These are phyloP conservation scores for Decorospora gaudefroyi DNA, from an alignment of 2,329 filamentous ascomycete genomes.

Conservation along the genomic window DNA sequence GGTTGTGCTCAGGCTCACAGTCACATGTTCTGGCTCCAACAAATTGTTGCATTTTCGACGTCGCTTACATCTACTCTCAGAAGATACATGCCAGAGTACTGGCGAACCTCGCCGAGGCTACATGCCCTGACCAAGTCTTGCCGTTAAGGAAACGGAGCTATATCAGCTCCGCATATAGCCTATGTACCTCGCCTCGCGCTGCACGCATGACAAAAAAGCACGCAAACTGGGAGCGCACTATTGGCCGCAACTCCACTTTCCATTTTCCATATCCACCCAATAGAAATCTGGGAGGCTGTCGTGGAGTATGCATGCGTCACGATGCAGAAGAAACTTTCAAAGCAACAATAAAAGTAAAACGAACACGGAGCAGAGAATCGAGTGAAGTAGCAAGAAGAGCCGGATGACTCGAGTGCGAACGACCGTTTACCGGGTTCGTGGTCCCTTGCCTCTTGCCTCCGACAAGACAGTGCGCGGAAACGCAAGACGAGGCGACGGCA, in stretches of 20 bases:
- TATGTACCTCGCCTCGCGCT: constrained; percentile 19
- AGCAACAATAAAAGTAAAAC: not conserved
- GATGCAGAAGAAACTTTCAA: not conserved
- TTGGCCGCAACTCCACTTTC: constrained; percentile 14
- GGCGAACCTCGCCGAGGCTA: not conserved
- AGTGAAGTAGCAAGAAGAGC: not conserved
- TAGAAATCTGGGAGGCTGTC: constrained; percentile 4
- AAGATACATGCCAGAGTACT: not conserved
- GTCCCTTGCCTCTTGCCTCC: constrained; percentile 7
- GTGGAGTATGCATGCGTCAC: constrained; percentile 2
- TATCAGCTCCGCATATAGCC: constrained; percentile 24
- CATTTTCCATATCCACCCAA: constrained; percentile 11
- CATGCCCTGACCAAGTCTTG: constrained; percentile 2
- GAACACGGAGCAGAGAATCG: not conserved
- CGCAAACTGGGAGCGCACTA: constrained; percentile 4
- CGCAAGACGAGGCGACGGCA: constrained; percentile 10
- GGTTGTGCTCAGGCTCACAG: not conserved
- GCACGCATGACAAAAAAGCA: constrained; percentile 10
- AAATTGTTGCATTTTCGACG: not conserved
- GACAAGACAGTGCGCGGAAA: constrained; percentile 11
- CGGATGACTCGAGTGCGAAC: constrained; percentile 2
- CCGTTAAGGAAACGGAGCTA: constrained; percentile 11
- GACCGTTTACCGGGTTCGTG: constrained; percentile 17
- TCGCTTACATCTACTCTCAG: constrained; percentile 3
- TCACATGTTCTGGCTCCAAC: not conserved